Percentiles rank a stretch among this genome's conserved stretches.
Evolutionary conservation across 2,329 filamentous ascomycete genomes (phyloP).

Genomic region (Laburnicola sp.): DNA sequence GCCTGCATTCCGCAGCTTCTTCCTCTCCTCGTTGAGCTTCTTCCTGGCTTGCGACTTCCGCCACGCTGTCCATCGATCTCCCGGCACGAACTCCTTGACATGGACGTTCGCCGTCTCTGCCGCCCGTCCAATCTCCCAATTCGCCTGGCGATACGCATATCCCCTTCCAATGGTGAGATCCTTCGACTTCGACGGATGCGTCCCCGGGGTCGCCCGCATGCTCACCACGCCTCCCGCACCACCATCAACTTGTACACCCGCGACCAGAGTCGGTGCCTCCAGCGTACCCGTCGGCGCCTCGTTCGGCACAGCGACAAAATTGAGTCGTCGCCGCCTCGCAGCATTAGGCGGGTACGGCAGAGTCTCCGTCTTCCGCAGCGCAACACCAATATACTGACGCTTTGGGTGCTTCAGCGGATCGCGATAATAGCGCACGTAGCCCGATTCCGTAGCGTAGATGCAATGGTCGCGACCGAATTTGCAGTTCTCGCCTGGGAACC

Average conservation of each 20-base stretch:
- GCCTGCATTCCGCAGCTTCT: slow-evolving; percentile 54
- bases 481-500: slow-evolving; percentile 95
- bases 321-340: slow-evolving; percentile 72
- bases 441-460: slow-evolving; percentile 80
- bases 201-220: slow-evolving; percentile 33
- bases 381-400: slow-evolving; percentile 92
- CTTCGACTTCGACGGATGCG: slow-evolving; percentile 30
- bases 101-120: slow-evolving; percentile 63
- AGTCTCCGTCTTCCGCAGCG: slow-evolving; percentile 77
- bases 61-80: slow-evolving; percentile 68
- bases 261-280: slow-evolving; percentile 26
- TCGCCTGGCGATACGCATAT: slow-evolving; percentile 67
- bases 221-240: slow-evolving; percentile 20
- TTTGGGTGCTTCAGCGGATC: slow-evolving; percentile 82
- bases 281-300: slow-evolving; percentile 31
- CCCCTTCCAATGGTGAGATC: slow-evolving; percentile 50
- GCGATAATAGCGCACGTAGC: slow-evolving; percentile 96
- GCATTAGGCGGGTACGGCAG: slow-evolving; percentile 77
- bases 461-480: slow-evolving; percentile 96
- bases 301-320: slow-evolving; percentile 62
- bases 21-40: slow-evolving; percentile 58
- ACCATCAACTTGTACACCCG: slow-evolving; percentile 24
- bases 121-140: slow-evolving; percentile 68
- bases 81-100: slow-evolving; percentile 59
- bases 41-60: slow-evolving; percentile 60